These are phyloP conservation scores for Penicillium macrosclerotiorum DNA, from an alignment of 495 filamentous ascomycete genomes.

Conservation along the genomic window DNA sequence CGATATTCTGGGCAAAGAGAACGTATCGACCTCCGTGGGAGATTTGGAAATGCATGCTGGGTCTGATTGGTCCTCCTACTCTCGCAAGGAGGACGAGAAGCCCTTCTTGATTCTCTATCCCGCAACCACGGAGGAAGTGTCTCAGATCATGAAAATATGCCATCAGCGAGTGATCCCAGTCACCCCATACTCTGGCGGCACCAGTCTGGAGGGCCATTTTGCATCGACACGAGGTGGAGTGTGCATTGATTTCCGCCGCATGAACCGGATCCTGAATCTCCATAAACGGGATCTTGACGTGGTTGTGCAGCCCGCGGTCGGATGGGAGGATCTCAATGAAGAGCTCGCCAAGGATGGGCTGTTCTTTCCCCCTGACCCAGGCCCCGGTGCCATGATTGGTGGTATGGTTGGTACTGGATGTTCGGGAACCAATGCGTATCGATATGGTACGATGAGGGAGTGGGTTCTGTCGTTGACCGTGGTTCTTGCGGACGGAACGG, in stretches of 20 bases:
- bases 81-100: constrained; percentile 43
- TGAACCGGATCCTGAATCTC: constrained; percentile 57
- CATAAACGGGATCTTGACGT: constrained; percentile 62
- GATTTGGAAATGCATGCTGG: constrained; percentile 73
- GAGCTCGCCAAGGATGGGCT: constrained; percentile 53
- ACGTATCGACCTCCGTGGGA: constrained; percentile 71
- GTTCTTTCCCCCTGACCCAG: constrained; percentile 67
- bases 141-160: constrained; percentile 62
- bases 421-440: constrained; percentile 65
- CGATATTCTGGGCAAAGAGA: constrained; percentile 75
- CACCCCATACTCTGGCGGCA: constrained; percentile 62
- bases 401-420: constrained; percentile 69
- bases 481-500: constrained; percentile 63
- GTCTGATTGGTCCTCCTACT: constrained; percentile 88
- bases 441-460: constrained; percentile 68
- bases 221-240: constrained; percentile 60
- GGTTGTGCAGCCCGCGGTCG: constrained; percentile 64
- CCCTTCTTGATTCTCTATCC: constrained; percentile 53
- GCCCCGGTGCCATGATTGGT: constrained; percentile 66
- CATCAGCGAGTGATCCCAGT: constrained; percentile 59
- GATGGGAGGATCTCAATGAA: constrained; percentile 63
- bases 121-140: constrained; percentile 53
- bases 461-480: constrained; percentile 65
- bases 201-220: constrained; percentile 63
- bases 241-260: constrained; percentile 62